A percentile compares a stretch with the other conserved stretches of the same genome.
Conservation (phyloP, 495 filamentous ascomycete genomes). For the Xylaria curta region DNA sequence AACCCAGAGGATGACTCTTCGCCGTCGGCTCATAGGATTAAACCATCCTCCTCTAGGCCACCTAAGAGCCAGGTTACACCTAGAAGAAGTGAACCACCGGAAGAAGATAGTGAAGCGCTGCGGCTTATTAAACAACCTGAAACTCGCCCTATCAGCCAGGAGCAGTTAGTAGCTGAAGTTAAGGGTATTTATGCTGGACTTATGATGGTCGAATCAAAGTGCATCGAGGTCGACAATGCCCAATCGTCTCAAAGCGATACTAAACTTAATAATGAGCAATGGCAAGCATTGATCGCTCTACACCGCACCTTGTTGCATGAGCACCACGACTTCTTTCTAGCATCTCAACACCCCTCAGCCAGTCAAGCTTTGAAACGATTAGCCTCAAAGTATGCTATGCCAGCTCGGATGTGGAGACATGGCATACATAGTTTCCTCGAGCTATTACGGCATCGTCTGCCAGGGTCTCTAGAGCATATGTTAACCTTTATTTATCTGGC, state of each 20-base stretch:
- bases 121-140: conserved; percentile 47
- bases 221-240: conserved; percentile 69
- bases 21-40: conserved; percentile 29
- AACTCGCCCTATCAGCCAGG: conserved; percentile 66
- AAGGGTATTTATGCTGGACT: conserved; percentile 75
- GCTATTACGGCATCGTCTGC: conserved; percentile 71
- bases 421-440: conserved; percentile 83
- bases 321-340: conserved; percentile 83
- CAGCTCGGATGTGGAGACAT: conserved; percentile 84
- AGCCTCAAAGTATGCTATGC: conserved; percentile 79
- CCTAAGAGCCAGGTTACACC: background rate
- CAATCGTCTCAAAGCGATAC: conserved; percentile 54
- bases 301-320: conserved; percentile 78
- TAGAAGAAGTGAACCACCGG: conserved; percentile 23
- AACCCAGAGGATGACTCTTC: conserved; percentile 38
- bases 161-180: conserved; percentile 67
- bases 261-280: conserved; percentile 62
- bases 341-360: conserved; percentile 76
- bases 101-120: conserved; percentile 32
- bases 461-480: conserved; percentile 77
- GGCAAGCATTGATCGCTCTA: conserved; percentile 72
- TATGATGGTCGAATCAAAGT: conserved; percentile 76
- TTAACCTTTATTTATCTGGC: conserved; percentile 80
- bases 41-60: conserved; percentile 10
- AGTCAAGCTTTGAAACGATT: conserved; percentile 63